Base-by-base conservation (phyloP, 352 stramenopile species). In the Pilasporangium apinafurcum region DNA sequence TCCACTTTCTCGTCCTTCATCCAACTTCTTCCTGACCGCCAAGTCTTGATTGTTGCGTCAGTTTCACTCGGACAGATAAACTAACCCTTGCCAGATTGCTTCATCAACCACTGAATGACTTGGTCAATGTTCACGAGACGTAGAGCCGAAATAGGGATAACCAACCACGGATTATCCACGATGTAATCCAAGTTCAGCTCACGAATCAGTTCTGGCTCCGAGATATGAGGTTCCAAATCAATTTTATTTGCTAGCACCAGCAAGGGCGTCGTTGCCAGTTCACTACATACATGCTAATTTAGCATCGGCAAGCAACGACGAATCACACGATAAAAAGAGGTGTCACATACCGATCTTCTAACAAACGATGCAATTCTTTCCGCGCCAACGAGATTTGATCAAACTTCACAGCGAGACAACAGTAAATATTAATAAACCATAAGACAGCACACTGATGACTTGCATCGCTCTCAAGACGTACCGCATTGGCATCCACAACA, bases 231-330 rank as follows among this genome's bases (percentile, higher is more conserved):
- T 55, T 96, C 74, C 59, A 99, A 78, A 79, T 99, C 96, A 59
- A 99, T 98, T 69, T 99, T 99, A 80, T 99, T 99, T n/a, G 95
- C 95, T 49, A 98, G 71, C 40, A 99, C 90, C 17, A 98, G 68
- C 51, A 98, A 56, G 13, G 95, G 95, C 47, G 92, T 98, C 18
- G 81, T 96, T 45, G 81, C 82, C 24, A 92, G 65, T 48, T 91
- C 76, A 44, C 80, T 87, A 44, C 33, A 44, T 18, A 44, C 18
- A 33, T 29, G 10, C 14, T 33, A 17, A 56, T 18, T 55, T 10
- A 57, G 21, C 14, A 49, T 17, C 10, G 0, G 17, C 32, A 7
- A 44, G 41, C 17, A 13, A 48, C 8, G 5, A 48, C 8, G 7
- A 25, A 42, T 18, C 39, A 32, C 20, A 39, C 24, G 10, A 8